phyloP scores from a whole-genome alignment of 257 asterid species.

The Nicotiana benthamiana region DNA sequence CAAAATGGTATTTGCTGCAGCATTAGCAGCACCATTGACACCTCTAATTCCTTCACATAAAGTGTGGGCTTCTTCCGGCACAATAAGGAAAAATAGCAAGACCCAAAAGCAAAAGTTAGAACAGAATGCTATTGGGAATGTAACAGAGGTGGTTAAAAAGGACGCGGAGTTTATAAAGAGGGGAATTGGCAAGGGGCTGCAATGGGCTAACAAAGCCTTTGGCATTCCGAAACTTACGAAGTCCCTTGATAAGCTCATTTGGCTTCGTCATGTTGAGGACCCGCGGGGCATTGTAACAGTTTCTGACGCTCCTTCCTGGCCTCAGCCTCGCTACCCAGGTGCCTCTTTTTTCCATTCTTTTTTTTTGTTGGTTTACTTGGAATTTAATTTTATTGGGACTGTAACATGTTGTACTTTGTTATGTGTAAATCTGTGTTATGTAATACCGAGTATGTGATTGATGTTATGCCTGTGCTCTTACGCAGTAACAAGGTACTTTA shows the following conservation, averaged over 20 bases:
- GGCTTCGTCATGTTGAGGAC: conserved; percentile 77
- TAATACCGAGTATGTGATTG: neutral
- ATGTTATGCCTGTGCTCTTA: neutral
- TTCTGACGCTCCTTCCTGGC: conserved; percentile 46
- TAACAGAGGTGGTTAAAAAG: conserved; percentile 51
- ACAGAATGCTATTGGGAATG: conserved; percentile 39
- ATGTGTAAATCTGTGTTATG: neutral
- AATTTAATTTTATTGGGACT: neutral
- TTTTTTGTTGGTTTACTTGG: neutral
- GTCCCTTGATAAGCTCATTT: conserved; percentile 59
- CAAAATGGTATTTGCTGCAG: conserved; percentile 4
- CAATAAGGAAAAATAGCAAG: conserved; percentile 19
- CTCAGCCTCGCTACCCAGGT: conserved; percentile 85
- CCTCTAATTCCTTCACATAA: neutral
- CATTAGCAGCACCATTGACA: conserved; percentile 5
- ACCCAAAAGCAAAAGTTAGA: conserved; percentile 27
- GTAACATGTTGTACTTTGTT: neutral
- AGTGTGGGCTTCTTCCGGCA: conserved; percentile 6
- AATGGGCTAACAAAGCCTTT: conserved; percentile 63
- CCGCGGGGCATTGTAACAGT: conserved; percentile 21
- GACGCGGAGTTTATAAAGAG: conserved; percentile 43
- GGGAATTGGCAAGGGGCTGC: conserved; percentile 51
- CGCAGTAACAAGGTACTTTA: neutral
- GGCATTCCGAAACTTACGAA: conserved; percentile 49
- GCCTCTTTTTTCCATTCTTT: neutral